Conservation (phyloP, 371 early-diverging fungal genomes). For the Nematocida ausubeli region DNA sequence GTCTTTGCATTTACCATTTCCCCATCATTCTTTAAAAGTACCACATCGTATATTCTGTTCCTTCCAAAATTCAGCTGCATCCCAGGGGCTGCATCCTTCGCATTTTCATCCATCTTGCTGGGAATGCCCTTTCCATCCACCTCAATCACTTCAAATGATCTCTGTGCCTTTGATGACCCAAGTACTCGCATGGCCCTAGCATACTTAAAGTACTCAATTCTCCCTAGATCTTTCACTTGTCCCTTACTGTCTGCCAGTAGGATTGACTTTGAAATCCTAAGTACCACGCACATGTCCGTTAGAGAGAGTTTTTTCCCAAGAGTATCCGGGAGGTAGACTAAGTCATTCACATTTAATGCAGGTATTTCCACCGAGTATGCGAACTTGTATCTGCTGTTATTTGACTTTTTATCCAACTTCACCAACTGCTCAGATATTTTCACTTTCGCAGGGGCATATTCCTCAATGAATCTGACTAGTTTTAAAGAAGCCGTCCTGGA, state of each 20-base stretch:
- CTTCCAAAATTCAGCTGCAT: conserved; percentile 24
- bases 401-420: conserved; percentile 84
- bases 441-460: conserved; percentile 74
- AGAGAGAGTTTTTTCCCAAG: conserved; percentile 57
- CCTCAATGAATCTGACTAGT: conserved; percentile 85
- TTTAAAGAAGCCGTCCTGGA: conserved; percentile 81
- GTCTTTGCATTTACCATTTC: conserved; percentile 19
- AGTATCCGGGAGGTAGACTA: conserved; percentile 69
- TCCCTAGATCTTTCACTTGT: conserved; percentile 45
- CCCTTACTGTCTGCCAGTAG: conserved; percentile 52
- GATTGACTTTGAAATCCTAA: conserved; percentile 56
- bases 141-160: conserved; percentile 58
- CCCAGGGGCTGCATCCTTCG: neutral
- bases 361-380: conserved; percentile 87
- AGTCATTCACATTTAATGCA: conserved; percentile 92
- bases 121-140: neutral
- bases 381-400: conserved; percentile 87
- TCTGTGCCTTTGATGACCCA: conserved; percentile 40
- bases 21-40: conserved; percentile 22
- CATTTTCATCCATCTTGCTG: neutral
- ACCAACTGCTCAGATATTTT: conserved; percentile 90
- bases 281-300: conserved; percentile 51
- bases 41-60: neutral
- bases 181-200: conserved; percentile 58
- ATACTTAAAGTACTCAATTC: conserved; percentile 50